Evolutionary conservation across 495 filamentous ascomycete genomes (phyloP).

Genomic region (Aspergillus mulundensis): DNA sequence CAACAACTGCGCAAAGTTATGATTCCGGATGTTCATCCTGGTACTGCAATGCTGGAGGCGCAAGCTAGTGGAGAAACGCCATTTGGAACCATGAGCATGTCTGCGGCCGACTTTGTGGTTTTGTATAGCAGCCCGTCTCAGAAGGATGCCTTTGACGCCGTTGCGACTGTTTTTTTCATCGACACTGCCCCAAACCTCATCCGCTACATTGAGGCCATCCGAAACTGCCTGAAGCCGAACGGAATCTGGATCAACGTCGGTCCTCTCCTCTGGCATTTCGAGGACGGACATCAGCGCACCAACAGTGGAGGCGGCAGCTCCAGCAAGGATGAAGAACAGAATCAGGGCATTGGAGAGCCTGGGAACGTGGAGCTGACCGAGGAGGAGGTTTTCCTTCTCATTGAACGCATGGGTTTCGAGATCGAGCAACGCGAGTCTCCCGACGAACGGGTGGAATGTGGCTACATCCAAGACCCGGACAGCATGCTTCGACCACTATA

Average conservation of each 20-base stretch:
- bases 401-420: slow-evolving; percentile 72
- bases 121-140: slow-evolving; percentile 62
- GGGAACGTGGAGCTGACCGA: slow-evolving; percentile 83
- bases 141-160: slow-evolving; percentile 65
- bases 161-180: slow-evolving; percentile 90
- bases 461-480: slow-evolving; percentile 78
- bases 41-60: slow-evolving; percentile 44
- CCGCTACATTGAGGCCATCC: slow-evolving; percentile 78
- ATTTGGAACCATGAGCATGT: slow-evolving; percentile 70
- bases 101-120: slow-evolving; percentile 75
- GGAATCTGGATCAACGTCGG: slow-evolving; percentile 88
- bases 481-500: slow-evolving; percentile 87
- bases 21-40: slow-evolving; percentile 77
- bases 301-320: slow-evolving; percentile 7
- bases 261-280: slow-evolving; percentile 88
- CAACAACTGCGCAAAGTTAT: slow-evolving; percentile 67
- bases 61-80: slow-evolving; percentile 15
- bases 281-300: slow-evolving; percentile 46
- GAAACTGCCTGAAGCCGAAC: slow-evolving; percentile 68
- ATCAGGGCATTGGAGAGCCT: slow-evolving; percentile 64
- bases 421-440: slow-evolving; percentile 48
- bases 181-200: slow-evolving; percentile 94
- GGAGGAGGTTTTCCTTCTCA: slow-evolving; percentile 75
- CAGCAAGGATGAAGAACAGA: slow-evolving; percentile 11
- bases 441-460: slow-evolving; percentile 51